phyloP scores from a whole-genome alignment of 192 early-diverging fungal genomes.

The Piromyces sp. region DNA sequence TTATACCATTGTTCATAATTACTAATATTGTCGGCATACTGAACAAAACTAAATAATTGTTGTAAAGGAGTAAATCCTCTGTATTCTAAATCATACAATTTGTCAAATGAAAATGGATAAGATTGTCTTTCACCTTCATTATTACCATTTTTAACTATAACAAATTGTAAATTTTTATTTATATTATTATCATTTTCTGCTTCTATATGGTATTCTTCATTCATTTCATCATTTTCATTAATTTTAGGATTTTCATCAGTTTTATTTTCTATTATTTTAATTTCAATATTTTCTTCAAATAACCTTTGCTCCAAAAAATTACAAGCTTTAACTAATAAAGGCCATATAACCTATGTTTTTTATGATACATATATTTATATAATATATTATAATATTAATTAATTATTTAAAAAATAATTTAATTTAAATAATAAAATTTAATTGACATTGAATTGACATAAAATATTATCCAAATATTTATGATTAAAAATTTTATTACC shows the following conservation, averaged over 20 bases:
- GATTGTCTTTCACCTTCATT: not conserved
- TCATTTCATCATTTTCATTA: not conserved
- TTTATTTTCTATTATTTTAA: not conserved
- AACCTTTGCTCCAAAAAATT: not conserved
- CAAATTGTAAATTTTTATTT: not conserved
- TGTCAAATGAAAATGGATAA: not conserved
- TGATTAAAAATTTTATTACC: not conserved
- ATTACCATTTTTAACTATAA: not conserved
- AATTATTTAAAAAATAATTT: too few relatives aligned
- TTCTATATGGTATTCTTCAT: not conserved
- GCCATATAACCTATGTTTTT: not conserved
- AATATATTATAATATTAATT: too few relatives aligned
- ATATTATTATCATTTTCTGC: not conserved
- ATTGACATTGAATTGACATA: too few relatives aligned
- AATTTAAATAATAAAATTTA: too few relatives aligned
- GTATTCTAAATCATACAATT: not conserved
- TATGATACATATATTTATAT: too few relatives aligned
- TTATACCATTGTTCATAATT: not conserved
- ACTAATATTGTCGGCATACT: not conserved
- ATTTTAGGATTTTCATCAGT: not conserved
- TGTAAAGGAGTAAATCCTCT: not conserved
- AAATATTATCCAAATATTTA: too few relatives aligned
- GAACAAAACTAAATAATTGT: not conserved
- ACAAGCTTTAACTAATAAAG: not conserved
- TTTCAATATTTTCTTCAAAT: not conserved